phyloP scores from a whole-genome alignment of 2,329 filamentous ascomycete species.

The Aspergillus sp. region DNA sequence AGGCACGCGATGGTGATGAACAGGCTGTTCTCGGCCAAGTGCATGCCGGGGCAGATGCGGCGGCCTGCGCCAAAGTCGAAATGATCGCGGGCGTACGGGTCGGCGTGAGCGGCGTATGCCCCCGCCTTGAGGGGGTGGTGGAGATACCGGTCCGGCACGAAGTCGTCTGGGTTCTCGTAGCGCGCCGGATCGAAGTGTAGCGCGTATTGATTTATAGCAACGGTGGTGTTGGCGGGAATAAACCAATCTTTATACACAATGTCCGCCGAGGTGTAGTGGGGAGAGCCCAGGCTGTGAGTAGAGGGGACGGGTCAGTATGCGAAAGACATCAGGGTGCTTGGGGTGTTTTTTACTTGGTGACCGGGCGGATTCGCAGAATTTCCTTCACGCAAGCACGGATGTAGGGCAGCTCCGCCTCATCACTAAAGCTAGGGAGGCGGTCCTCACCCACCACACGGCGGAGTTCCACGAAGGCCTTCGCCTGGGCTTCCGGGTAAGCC shows the following conservation, averaged over 20 bases:
- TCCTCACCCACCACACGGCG: background rate
- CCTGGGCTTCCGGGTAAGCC: background rate
- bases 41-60: conserved; percentile 39
- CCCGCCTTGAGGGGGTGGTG: background rate
- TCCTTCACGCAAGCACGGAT: conserved; percentile 5
- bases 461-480: background rate
- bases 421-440: background rate
- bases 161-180: background rate
- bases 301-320: too few species aligned
- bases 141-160: conserved; percentile 1
- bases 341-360: background rate
- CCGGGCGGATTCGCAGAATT: background rate
- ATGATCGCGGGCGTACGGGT: conserved; percentile 3
- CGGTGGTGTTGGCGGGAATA: conserved; percentile 1
- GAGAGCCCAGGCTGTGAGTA: background rate
- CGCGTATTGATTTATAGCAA: background rate
- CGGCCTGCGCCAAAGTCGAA: conserved; percentile 25
- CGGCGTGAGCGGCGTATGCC: background rate
- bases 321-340: too few species aligned
- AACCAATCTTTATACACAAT: background rate
- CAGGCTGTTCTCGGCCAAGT: conserved; percentile 55
- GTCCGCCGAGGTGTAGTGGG: background rate
- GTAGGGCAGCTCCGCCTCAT: conserved; percentile 7
- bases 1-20: conserved; percentile 50
- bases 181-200: background rate